Base-by-base conservation (phyloP, 805 yeast species). In the Hanseniaspora guilliermondii region DNA sequence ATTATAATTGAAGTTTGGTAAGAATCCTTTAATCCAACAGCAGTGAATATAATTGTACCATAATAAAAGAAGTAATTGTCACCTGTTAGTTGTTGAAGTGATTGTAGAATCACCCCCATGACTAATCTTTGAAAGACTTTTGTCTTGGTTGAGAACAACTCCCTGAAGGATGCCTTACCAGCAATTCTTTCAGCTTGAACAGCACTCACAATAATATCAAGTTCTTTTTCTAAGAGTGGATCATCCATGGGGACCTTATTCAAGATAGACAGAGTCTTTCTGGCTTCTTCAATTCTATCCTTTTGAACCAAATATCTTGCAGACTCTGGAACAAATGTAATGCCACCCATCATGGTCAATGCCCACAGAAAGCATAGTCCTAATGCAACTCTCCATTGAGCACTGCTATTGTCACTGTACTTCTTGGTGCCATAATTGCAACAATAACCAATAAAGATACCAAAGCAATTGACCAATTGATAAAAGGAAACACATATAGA, bases 391-490 rank as follows among this genome's bases (percentile, higher is more conserved):
- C 87, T 79, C 87, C 87, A 83, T 70, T 80, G 84, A 11, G 68
- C 87, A 41, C 89, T 82, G 72, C 83, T 82, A 57, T 61, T 62
- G 2, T 58, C 44, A 64, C 76, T 73, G 65, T 69, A 70, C 32
- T 55, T 60, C 58, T 77, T 76, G 57, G 86, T 79, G 68, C 87
- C 88, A 66, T 75, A 83, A 56, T 79, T 80, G 53, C 82, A 74
- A 70, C 87, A 82, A 75, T 82, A 82, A 67, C 88, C 89, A 60
- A 83, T 71, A 70, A 83, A 82, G 62, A 83, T 83, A 71, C 87
- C 88, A 48, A 77, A 69, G 41, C 87, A 82, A 59, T 82, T 77
- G 76, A 76, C 78, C 65, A 83, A 72, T 69, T 83, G 88, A 73
- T 76, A 83, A 61, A 79, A 76, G 40, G 83, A 77, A 52, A 83